Conservation (phyloP, 805 yeast genomes). For the Metschnikowia noctiluminum region DNA sequence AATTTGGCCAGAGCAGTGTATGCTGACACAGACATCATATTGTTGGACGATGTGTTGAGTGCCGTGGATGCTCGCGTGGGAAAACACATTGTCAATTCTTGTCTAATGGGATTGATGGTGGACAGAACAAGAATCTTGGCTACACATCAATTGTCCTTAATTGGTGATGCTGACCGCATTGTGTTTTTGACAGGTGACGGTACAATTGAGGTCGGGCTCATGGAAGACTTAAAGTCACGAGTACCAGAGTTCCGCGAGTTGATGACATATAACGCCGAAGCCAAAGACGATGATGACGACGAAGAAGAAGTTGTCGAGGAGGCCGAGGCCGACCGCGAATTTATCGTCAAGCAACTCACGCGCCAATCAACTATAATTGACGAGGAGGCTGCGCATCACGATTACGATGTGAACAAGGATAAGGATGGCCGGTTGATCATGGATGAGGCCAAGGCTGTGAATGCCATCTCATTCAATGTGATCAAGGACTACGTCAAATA, state of each 20-base stretch:
- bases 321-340: constrained; percentile 10
- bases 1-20: constrained; percentile 79
- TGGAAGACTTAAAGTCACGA: constrained; percentile 47
- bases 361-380: constrained; percentile 22
- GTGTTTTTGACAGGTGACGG: constrained; percentile 69
- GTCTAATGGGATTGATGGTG: constrained; percentile 57
- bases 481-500: constrained; percentile 30
- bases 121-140: constrained; percentile 70
- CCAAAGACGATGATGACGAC: constrained; percentile 21
- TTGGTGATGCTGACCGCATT: constrained; percentile 65
- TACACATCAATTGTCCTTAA: constrained; percentile 76
- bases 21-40: constrained; percentile 59
- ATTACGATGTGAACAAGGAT: constrained; percentile 25
- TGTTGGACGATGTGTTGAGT: constrained; percentile 76
- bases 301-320: constrained; percentile 19
- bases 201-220: constrained; percentile 55
- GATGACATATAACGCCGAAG: constrained; percentile 35
- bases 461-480: constrained; percentile 27
- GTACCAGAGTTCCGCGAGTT: constrained; percentile 35
- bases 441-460: constrained; percentile 18
- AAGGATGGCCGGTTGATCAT: constrained; percentile 16
- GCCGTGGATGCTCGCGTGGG: constrained; percentile 90
- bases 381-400: constrained; percentile 32
- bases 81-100: constrained; percentile 67
- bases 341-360: constrained; percentile 12